Evolutionary conservation across 257 asterid genomes (phyloP), one percentile per base, ranked within the genome.

Genomic region (Schizonepeta tenuifolia): DNA sequence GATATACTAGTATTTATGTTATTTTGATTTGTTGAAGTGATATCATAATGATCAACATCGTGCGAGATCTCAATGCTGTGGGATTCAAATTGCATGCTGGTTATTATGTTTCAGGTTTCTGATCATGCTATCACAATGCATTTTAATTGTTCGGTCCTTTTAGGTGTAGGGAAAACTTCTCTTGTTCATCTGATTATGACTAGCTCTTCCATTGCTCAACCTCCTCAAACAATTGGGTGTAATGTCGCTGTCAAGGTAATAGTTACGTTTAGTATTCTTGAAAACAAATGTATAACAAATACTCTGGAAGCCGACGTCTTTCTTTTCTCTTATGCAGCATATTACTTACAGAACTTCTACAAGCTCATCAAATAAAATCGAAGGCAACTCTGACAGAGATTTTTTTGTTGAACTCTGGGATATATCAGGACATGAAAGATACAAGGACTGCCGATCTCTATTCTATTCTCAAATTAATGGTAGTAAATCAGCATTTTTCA

Each of bases 351-450:
- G 92, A 76, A 80, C 81, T 69, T 76, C 94, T 53, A 82, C 86
- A 44, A 87, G 89, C 85, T 88, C 99, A 40, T 90, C 99, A 67
- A 83, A 70, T 76, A 88, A 88, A 81, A 75, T 78, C 62, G 75
- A 79, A 79, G 85, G 84, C 13, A 92, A 87, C 56, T 21, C 73
- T 1, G 94, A 88, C 51, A 84, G 98, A 77, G 96, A 87, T 44
- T 92, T 95, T 80, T 95, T 95, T 77, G 75, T 95, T 65, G 97
- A 95, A 77, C 96, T 95, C 44, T 92, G 99, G 99, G 98, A 95
- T 77, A 69, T 92, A 70, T 95, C 98, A 26, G 99, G 99, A 41
- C 99, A 95, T 35, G 99, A 92, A 46, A 86, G 98, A 73, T 95
- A 95, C 80, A 85, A 87, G 80, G 97, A 95, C 69, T 92, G 99